These are phyloP conservation scores for Phyllosticta capitalensis DNA, from an alignment of 2,329 filamentous ascomycete genomes.

Conservation along the genomic window DNA sequence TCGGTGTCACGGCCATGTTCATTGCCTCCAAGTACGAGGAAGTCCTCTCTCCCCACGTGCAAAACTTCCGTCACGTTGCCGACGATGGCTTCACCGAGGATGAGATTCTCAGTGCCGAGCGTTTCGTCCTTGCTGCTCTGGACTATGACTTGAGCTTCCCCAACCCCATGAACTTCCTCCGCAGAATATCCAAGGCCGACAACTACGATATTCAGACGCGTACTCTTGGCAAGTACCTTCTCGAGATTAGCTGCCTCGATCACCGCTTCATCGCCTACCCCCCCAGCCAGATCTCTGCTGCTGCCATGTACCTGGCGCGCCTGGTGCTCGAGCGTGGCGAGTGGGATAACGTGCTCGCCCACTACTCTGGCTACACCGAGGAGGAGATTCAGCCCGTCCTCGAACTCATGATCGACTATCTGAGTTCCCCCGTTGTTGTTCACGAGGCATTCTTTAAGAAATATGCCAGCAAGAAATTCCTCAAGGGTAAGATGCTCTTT, in stretches of 20 bases:
- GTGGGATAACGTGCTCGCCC: slow-evolving; percentile 81
- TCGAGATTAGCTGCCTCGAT: slow-evolving; percentile 93
- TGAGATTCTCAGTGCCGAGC: slow-evolving; percentile 94
- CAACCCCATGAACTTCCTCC: slow-evolving; percentile 99
- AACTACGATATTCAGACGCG: slow-evolving; percentile 98
- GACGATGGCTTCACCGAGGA: slow-evolving; percentile 93
- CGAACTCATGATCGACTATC: slow-evolving; percentile 91
- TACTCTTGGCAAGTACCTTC: slow-evolving; percentile 93
- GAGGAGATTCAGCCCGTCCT: slow-evolving; percentile 89
- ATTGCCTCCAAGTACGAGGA: slow-evolving; percentile 99
- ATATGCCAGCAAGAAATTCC: slow-evolving; percentile 98
- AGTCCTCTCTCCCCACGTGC: slow-evolving; percentile 89
- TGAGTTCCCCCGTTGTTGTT: slow-evolving; percentile 67
- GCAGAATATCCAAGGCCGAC: slow-evolving; percentile 97
- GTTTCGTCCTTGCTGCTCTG: slow-evolving; percentile 80
- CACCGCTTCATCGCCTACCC: slow-evolving; percentile 86
- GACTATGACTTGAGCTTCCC: slow-evolving; percentile 98
- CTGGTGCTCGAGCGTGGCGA: slow-evolving; percentile 81
- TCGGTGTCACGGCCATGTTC: slow-evolving; percentile 98
- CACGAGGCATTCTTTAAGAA: slow-evolving; percentile 99
- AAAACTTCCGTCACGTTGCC: slow-evolving; percentile 93
- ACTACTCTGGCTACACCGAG: slow-evolving; percentile 90
- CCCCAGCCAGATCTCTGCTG: slow-evolving; percentile 83
- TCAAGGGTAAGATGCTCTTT: slow-evolving; percentile 64
- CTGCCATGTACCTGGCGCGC: slow-evolving; percentile 89